Percentiles rank a stretch among this genome's conserved stretches.
These are phyloP conservation scores for Orbilia quercus DNA, from an alignment of 2,329 filamentous ascomycete genomes.

Conservation along the genomic window DNA sequence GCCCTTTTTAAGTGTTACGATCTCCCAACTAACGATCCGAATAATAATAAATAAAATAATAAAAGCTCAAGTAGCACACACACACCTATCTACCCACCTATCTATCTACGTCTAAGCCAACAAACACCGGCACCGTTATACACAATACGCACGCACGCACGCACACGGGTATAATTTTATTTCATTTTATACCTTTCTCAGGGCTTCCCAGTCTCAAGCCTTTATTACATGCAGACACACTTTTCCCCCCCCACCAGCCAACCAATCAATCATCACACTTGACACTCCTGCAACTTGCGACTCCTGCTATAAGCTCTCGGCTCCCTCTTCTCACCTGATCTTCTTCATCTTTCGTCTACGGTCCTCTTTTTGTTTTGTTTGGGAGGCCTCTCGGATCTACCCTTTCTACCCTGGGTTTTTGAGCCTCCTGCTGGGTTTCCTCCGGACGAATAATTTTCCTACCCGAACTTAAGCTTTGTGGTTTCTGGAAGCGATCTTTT, in stretches of 20 bases:
- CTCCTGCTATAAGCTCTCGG: conserved; percentile 33
- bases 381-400: not conserved
- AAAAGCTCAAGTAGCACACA: not conserved
- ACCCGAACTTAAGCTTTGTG: conserved; percentile 54
- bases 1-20: conserved; percentile 24
- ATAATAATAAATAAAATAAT: conserved; percentile 1
- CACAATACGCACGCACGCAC: conserved; percentile 2
- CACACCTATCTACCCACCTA: not conserved
- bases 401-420: conserved; percentile 2
- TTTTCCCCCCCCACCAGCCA: conserved; percentile 16
- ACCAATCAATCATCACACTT: no score
- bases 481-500: conserved; percentile 49
- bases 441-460: conserved; percentile 43
- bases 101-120: no score
- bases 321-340: conserved; percentile 50
- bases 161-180: not conserved
- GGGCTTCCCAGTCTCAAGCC: not conserved
- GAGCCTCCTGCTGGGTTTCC: conserved; percentile 15
- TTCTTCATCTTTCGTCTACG: conserved; percentile 7
- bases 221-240: conserved; percentile 28
- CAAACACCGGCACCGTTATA: not conserved
- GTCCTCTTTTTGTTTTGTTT: conserved; percentile 22
- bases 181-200: no score
- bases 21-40: not conserved
- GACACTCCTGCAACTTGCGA: conserved; percentile 35